phyloP scores from a whole-genome alignment of 768 basidiomycete species.

The Mycena filopes region DNA sequence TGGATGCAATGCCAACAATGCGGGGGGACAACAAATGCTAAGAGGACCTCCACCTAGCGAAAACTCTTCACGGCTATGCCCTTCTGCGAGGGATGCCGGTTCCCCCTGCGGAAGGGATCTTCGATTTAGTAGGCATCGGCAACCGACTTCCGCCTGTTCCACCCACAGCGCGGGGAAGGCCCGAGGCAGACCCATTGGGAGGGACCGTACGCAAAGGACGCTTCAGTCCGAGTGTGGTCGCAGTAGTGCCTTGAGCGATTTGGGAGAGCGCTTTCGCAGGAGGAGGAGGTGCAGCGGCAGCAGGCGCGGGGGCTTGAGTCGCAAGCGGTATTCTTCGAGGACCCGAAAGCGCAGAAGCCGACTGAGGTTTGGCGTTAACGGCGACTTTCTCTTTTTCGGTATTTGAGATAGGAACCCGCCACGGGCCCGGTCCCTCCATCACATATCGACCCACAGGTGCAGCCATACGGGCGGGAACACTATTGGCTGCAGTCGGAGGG shows the following conservation, averaged over 20 bases:
- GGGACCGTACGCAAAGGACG: conserved; percentile 28
- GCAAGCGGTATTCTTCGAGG: conserved; percentile 28
- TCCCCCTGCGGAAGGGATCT: conserved; percentile 10
- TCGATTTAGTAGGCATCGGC: conserved; percentile 34
- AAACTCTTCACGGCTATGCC: neutral
- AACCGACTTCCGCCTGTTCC: conserved; percentile 23
- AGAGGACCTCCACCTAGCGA: neutral
- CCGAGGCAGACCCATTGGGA: conserved; percentile 19
- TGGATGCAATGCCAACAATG: conserved; percentile 17
- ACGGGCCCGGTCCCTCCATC: conserved; percentile 43
- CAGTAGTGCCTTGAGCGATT: neutral
- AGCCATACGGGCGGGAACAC: conserved; percentile 5
- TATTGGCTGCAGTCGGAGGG: neutral
- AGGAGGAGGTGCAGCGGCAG: neutral
- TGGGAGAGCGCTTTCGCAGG: conserved; percentile 15
- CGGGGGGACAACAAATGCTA: conserved; percentile 19
- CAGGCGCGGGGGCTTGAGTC: neutral
- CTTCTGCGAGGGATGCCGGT: conserved; percentile 23
- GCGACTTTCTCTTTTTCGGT: conserved; percentile 13
- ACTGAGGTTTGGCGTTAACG: conserved; percentile 4
- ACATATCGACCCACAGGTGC: conserved; percentile 24
- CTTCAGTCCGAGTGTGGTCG: conserved; percentile 12
- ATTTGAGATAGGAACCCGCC: conserved; percentile 44
- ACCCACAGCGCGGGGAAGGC: conserved; percentile 22
- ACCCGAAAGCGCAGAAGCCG: conserved; percentile 8